Base-by-base conservation (phyloP, 768 basidiomycete species). In the Xerocomellus amylosporus region DNA sequence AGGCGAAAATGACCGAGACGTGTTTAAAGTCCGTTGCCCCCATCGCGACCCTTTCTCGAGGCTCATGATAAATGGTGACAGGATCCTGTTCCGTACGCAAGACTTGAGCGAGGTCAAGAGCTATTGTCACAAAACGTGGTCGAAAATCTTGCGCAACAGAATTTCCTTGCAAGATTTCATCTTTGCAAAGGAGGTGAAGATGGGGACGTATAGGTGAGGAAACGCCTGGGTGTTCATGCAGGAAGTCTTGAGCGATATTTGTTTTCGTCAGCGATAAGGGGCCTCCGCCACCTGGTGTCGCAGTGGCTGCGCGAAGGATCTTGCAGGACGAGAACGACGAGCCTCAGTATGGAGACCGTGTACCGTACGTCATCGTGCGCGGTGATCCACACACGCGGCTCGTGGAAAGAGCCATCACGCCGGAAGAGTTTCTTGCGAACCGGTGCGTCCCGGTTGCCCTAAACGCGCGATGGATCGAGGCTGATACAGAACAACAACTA, bases 121-220 rank as follows among this genome's bases (percentile, higher is more conserved):
- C 6, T 97, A 94, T 63, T 95, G 93, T 62, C 85, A 80, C 59
- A 75, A 77, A 20, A 87, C 90, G 10, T 98, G 93, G 93, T 77
- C 81, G 10, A 90, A 88, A 66, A 79, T 99, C 39, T 69, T 94
- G 42, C 86, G 91, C 53, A 86, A 90, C 55, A 85, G 81, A 59
- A 86, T 83, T 2, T 87, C 91, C 3, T 73, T 91, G n/a, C 89
- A 95, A 61, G 95, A 98, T 67, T 97, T 97, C 63, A 87, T 93
- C 34, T 93, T 98, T 60, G 86, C 96, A 0, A 96, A 96, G 66
- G 92, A 95, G 71, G 94, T 98, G 28, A 86, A 75, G 62, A 79
- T 98, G 79, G 97, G 97, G 13, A 90, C 88, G 1, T 98, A 98
- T 66, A 93, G 89, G 94, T 90, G 37, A 66, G 48, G 12, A 8